phyloP scores from a whole-genome alignment of 2,329 filamentous ascomycete species.

The Arachnopeziza araneosa region DNA sequence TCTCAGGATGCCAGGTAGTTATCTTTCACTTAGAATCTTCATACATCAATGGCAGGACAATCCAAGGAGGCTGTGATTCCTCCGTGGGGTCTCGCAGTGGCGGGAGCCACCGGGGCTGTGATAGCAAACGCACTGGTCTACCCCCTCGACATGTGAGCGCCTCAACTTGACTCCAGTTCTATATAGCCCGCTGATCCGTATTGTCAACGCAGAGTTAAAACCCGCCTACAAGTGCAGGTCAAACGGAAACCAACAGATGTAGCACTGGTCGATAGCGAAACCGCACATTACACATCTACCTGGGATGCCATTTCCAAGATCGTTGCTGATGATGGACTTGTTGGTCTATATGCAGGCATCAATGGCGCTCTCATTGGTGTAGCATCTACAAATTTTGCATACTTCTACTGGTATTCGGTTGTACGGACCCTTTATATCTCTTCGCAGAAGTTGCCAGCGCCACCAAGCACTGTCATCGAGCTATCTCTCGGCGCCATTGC shows the following conservation, averaged over 20 bases:
- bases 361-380: slow-evolving; percentile 82
- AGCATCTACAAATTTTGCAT: slow-evolving; percentile 96
- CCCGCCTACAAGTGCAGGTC: slow-evolving; percentile 89
- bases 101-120: slow-evolving; percentile 87
- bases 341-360: slow-evolving; percentile 85
- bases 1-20: too few species aligned
- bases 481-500: slow-evolving; percentile 79
- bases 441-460: slow-evolving; percentile 48
- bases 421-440: slow-evolving; percentile 75
- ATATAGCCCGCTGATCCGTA: background rate
- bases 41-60: slow-evolving; percentile 23
- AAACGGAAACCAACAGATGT: slow-evolving; percentile 50
- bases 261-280: slow-evolving; percentile 39
- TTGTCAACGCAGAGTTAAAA: slow-evolving; percentile 69
- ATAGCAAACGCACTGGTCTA: slow-evolving; percentile 94
- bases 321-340: slow-evolving; percentile 68
- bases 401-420: slow-evolving; percentile 98
- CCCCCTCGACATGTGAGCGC: slow-evolving; percentile 83
- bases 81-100: slow-evolving; percentile 88
- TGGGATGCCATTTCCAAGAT: slow-evolving; percentile 87
- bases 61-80: slow-evolving; percentile 50
- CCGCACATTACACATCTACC: slow-evolving; percentile 78
- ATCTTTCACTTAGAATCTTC: too few species aligned
- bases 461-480: slow-evolving; percentile 76
- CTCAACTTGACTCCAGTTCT: background rate